These are phyloP conservation scores for Lepiota brunneoincarnata DNA, from an alignment of 768 basidiomycete genomes.

Conservation along the genomic window DNA sequence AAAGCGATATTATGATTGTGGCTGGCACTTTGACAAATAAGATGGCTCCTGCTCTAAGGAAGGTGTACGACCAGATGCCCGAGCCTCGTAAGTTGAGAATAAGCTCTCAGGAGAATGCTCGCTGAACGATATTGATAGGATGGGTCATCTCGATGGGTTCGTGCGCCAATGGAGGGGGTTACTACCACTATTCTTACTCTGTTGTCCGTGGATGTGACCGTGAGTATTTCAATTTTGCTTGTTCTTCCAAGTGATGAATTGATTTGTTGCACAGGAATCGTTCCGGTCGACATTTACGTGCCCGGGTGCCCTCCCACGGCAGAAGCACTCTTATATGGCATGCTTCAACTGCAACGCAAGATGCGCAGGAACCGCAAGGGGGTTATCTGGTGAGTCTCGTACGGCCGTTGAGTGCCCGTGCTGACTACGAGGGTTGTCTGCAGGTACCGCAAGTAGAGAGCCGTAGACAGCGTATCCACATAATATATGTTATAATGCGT, in stretches of 20 bases:
- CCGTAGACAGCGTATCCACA: not conserved
- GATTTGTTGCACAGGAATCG: constrained; percentile 60
- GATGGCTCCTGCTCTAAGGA: constrained; percentile 97
- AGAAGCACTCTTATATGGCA: constrained; percentile 95
- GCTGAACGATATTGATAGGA: constrained; percentile 38
- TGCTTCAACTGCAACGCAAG: constrained; percentile 96
- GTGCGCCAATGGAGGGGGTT: constrained; percentile 97
- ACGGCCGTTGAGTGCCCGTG: not conserved
- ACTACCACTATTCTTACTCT: constrained; percentile 98
- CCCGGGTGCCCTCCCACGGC: constrained; percentile 94
- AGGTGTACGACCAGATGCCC: constrained; percentile 98
- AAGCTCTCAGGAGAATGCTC: not conserved
- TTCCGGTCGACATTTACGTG: constrained; percentile 98
- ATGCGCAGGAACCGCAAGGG: constrained; percentile 87
- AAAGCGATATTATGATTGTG: constrained; percentile 98
- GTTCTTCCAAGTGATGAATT: constrained; percentile 3
- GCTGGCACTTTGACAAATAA: constrained; percentile 99
- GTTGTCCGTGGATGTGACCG: constrained; percentile 98
- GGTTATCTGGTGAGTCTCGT: constrained; percentile 69
- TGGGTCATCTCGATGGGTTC: constrained; percentile 99
- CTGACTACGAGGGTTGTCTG: not conserved
- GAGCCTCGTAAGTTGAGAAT: constrained; percentile 69
- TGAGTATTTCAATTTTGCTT: constrained; percentile 32
- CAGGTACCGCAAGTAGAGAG: constrained; percentile 57
- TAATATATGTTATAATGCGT: constrained; percentile 1